Evolutionary conservation across 345 rosid genomes (phyloP), one percentile per base, ranked within the genome.

Genomic region (Salix caprea): DNA sequence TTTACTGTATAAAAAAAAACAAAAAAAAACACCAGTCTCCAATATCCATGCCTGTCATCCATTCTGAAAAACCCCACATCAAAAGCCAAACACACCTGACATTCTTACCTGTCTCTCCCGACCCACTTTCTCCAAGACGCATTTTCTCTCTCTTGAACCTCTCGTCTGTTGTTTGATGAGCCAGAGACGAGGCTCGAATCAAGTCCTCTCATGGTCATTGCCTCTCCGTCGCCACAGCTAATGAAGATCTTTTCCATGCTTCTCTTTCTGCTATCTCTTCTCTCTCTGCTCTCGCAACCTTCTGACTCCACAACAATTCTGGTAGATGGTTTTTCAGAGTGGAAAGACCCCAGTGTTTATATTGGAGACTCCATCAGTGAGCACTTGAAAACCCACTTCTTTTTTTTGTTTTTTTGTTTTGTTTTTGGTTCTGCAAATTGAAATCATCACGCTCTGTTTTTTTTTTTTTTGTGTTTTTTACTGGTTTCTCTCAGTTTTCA

Each of bases 351-450:
- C n/a, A 71, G 18, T 73, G 97, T 89, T 78, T 86, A 86, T 80
- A 85, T 89, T 69, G 97, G 97, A 65, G 98, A 94, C 75, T 85
- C 90, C 64, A 76, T 94, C 76, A 48, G 98, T 91, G 78, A 87
- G 95, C 83, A 23, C 73, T 65, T 70, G 2, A 61, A 32, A 60
- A 21, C 11, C 30, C 67, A 64, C 2, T 50, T n/a, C 19, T 16
- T 23, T 7, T 71, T 77, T 3, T 46, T 30, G 5, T 11, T 21
- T 40, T 8, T 11, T 73, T 1, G 14, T 16, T 50, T 12, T 19
- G 34, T 12, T 39, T 73, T 60, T 50, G 26, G 52, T 32, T 50
- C 66, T 40, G 34, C 69, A 42, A 42, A 70, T n/a, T 67, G 67
- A 70, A 48, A 77, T 0, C 46, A 42, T 68, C 5, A 58, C 37